phyloP scores from a whole-genome alignment of 2,329 filamentous ascomycete species.

The Biscogniauxia marginata region DNA sequence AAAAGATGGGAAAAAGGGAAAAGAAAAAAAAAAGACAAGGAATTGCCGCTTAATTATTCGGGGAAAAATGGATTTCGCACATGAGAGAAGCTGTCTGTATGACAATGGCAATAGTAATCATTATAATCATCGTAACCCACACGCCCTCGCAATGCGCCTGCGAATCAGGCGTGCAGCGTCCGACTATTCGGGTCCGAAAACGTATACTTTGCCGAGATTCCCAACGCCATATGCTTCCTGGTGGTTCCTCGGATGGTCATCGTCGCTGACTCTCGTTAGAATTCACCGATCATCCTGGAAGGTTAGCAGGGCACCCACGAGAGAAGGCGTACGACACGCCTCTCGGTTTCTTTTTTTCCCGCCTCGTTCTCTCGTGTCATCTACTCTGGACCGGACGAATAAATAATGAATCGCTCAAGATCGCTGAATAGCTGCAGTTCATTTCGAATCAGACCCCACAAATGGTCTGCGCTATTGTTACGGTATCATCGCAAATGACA shows the following conservation, averaged over 20 bases:
- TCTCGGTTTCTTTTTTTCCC: background rate
- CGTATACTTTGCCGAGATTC: constrained; percentile 20
- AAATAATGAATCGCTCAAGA: background rate
- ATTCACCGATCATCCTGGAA: constrained; percentile 12
- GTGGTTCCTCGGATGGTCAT: constrained; percentile 16
- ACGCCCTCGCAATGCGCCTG: constrained; percentile 5
- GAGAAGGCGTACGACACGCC: constrained; percentile 10
- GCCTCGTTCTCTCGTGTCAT: background rate
- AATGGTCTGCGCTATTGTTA: background rate
- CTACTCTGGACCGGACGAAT: background rate
- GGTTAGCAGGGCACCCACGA: constrained; percentile 12
- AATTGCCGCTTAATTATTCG: constrained; percentile 17
- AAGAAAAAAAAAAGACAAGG: constrained; percentile 2
- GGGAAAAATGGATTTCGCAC: constrained; percentile 20
- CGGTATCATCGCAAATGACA: background rate
- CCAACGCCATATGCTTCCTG: constrained; percentile 3
- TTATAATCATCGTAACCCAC: background rate
- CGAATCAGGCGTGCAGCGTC: constrained; percentile 23
- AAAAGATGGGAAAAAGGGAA: background rate
- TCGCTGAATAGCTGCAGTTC: background rate
- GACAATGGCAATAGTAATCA: constrained; percentile 5
- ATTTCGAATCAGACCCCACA: background rate
- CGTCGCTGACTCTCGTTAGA: constrained; percentile 3
- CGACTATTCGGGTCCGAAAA: constrained; percentile 23
- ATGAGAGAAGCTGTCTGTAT: constrained; percentile 19